These are phyloP conservation scores for Glycine latifolia DNA, from an alignment of 306 rosid genomes.

Conservation along the genomic window DNA sequence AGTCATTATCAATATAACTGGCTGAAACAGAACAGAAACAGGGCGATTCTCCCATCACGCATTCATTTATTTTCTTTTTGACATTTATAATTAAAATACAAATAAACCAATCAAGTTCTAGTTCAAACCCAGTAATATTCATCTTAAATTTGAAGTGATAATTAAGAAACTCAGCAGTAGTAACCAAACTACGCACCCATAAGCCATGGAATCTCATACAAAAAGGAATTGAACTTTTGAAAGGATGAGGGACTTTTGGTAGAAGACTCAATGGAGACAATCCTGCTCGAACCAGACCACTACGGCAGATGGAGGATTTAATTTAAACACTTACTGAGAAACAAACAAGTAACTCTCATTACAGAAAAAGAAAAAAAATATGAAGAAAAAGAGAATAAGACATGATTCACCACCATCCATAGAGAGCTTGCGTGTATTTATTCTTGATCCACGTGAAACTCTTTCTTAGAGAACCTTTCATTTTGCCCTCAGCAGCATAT, in stretches of 20 bases:
- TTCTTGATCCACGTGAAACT: slow-evolving; percentile 89
- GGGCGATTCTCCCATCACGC: background rate
- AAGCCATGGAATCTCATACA: slow-evolving; percentile 1
- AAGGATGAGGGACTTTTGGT: background rate
- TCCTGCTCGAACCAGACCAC: no score
- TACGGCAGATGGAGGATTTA: background rate
- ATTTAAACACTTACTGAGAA: background rate
- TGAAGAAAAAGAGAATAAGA: background rate
- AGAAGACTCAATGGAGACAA: no score
- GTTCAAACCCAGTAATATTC: no score
- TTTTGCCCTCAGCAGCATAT: slow-evolving; percentile 83
- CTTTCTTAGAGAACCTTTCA: slow-evolving; percentile 85
- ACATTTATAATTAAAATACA: background rate
- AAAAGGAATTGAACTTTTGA: background rate
- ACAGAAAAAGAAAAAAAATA: background rate
- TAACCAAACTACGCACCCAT: background rate
- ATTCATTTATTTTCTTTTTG: background rate
- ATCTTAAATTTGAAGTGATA: no score
- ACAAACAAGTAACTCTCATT: background rate
- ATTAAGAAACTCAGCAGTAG: background rate
- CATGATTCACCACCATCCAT: slow-evolving; percentile 68
- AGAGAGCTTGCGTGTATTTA: slow-evolving; percentile 69
- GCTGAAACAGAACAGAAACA: no score
- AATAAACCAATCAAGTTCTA: background rate
- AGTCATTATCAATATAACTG: no score